Evolutionary conservation across 192 early-diverging fungal species (phyloP), one percentile per base, ranked within the genome.

Genomic region (Lobosporangium transversale): DNA sequence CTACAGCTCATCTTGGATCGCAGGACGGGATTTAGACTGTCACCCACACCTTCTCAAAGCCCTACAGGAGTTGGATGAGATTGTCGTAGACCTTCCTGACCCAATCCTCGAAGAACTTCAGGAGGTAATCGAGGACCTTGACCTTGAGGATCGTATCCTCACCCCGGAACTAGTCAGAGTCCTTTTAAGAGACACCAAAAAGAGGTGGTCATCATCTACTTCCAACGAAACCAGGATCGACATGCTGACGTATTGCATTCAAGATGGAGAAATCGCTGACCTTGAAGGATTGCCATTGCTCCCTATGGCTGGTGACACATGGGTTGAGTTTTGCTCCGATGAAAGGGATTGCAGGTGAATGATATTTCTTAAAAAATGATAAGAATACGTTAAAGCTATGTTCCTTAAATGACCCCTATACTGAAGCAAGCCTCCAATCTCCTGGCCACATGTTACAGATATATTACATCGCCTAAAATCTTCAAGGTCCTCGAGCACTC

Each of bases 241-340:
- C 26, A 70, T 61, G 31, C 11, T 70, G 9, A 40, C 30, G 7
- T 70, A 70, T 45, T 70, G 59, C 31, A 29, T 56, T 10, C 4
- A 32, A 5, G 68, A 70, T 55, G 32, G 30, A 24, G 24, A 70
- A 0, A 24, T 70, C 35, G 26, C n/a, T 14, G 68, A 48, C 23
- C 59, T 70, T 2, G 59, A 70, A 43, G 68, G 68, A 17, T 26
- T 70, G 4, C 68, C 68, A 14, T 20, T 70, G 3, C 45, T 70
- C 4, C 68, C 68, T 1, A 15, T 70, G 18, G 68, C 53, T 30
- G 45, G 50, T 7, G 59, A 24, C 2, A 15, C 33, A 12, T 70
- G 68, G 68, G 68, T 57, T 4, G 59, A 70, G 18, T 70, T 70
- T 53, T 23, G 10, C 8, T 14, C 26, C 20, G 14, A 48, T 1